Evolutionary conservation across 129 eudicot genomes (phyloP).

Genomic region (Pittosporum tobira): DNA sequence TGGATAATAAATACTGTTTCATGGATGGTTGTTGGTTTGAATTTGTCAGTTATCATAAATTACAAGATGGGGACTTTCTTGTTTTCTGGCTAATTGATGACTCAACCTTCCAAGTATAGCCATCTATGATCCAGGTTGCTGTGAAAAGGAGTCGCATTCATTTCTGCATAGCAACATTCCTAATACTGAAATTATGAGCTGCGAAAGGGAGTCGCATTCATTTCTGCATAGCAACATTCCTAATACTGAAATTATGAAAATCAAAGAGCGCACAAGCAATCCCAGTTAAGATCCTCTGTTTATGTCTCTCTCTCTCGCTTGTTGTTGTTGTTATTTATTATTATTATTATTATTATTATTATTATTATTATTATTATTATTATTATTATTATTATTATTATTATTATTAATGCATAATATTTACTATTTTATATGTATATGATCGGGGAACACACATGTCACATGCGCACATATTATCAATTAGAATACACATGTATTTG

Average conservation of each 20-base stretch:
- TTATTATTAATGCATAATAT: no score
- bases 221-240: no score
- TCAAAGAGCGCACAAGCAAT: no score
- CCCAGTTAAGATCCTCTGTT: not conserved
- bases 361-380: no score
- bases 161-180: not conserved
- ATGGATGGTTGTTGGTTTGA: constrained; percentile 12
- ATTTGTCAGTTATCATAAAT: constrained; percentile 2
- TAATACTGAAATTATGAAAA: not conserved
- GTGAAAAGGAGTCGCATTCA: not conserved
- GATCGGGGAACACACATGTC: no score
- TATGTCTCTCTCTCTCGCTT: no score
- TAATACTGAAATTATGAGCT: constrained; percentile 3
- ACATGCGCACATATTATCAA: no score
- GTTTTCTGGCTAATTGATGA: constrained; percentile 10
- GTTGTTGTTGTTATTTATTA: no score
- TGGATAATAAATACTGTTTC: constrained; percentile 1
- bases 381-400: no score
- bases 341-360: no score
- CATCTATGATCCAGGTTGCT: constrained; percentile 5
- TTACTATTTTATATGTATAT: no score
- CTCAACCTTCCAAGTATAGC: constrained; percentile 11
- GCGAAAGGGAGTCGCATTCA: not conserved
- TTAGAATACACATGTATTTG: no score
- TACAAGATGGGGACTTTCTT: constrained; percentile 7